phyloP scores from a whole-genome alignment of 2,329 filamentous ascomycete species.

The Penicillium decumbens region DNA sequence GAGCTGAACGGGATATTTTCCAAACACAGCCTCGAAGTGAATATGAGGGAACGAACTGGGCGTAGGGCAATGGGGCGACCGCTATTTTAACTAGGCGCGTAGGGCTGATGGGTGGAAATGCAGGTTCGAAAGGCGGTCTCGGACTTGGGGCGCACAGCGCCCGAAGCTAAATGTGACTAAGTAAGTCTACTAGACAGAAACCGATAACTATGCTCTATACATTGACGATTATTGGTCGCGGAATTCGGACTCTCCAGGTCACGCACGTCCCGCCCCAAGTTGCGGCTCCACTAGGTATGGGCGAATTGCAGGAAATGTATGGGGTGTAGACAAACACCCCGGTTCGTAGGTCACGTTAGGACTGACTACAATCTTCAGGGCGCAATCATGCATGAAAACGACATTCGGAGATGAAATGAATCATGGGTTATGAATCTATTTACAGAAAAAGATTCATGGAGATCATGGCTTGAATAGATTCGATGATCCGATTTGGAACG shows the following conservation, averaged over 20 bases:
- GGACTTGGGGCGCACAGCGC: not conserved
- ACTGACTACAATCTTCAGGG: conserved; percentile 6
- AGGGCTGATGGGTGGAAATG: conserved; percentile 9
- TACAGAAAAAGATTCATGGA: not conserved
- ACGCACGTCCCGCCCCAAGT: not conserved
- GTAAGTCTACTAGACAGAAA: not conserved
- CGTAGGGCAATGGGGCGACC: conserved; percentile 1
- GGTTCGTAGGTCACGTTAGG: not conserved
- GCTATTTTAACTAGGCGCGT: conserved; percentile 6
- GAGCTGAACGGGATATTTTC: not conserved
- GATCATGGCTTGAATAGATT: not conserved
- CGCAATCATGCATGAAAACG: not conserved
- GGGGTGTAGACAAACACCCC: not conserved
- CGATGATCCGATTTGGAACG: not conserved
- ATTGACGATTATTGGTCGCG: not conserved
- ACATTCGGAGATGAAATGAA: not conserved
- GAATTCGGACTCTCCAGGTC: not conserved
- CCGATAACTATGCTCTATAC: too few species aligned
- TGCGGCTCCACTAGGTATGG: conserved; percentile 6
- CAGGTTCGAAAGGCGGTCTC: conserved; percentile 7
- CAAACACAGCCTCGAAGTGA: conserved; percentile 2
- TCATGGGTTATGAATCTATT: not conserved
- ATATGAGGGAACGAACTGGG: too few species aligned
- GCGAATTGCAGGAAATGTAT: not conserved
- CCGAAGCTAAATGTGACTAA: not conserved